Base-by-base conservation (phyloP, 441 rosid genomes). In the Sinapis alba region DNA sequence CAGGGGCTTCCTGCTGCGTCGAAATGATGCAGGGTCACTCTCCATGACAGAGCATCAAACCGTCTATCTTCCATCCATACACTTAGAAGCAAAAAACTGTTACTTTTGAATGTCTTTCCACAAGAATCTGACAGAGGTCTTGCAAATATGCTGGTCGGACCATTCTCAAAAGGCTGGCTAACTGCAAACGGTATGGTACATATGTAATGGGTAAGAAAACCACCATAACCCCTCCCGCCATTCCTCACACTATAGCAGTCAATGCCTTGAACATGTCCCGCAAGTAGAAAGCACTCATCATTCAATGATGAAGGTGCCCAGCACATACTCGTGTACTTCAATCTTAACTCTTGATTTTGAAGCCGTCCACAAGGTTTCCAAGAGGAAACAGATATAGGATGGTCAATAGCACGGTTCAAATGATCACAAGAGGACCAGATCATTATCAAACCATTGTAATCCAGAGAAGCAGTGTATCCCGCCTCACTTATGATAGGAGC, bases 31-130 rank as follows among this genome's bases (percentile, higher is more conserved):
- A 96, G 72, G 62, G 83, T 81, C 54, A 93, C 82, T 76, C 83
- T 92, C 97, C 97, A 90, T 21, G 97, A 87, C 75, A 87, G 67
- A 75, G 94, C 92, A 77, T 57, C 78, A 86, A 93, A 91, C 62
- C 47, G 82, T 62, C 82, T 80, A 53, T 65, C 85, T 56, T 84
- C 73, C 86, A 78, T 83, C 97, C 97, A 91, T 68, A 87, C 68
- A 69, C 89, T 91, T 79, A 93, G 77, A 81, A 96, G 94, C 88
- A 88, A 78, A 80, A 96, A 90, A 8, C 79, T 85, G 82, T 81
- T 81, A 45, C 41, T 80, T 71, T 71, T 78, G 69, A 80, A 83
- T 69, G 88, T 83, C 82, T 84, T 82, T 59, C 73, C 80, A 80
- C 89, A 86, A 62, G 86, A 71, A 72, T 83, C 85, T 66, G 88